Evolutionary conservation across 2,329 filamentous ascomycete genomes (phyloP), one percentile per base, ranked within the genome.

Genomic region (Ustulina deusta): DNA sequence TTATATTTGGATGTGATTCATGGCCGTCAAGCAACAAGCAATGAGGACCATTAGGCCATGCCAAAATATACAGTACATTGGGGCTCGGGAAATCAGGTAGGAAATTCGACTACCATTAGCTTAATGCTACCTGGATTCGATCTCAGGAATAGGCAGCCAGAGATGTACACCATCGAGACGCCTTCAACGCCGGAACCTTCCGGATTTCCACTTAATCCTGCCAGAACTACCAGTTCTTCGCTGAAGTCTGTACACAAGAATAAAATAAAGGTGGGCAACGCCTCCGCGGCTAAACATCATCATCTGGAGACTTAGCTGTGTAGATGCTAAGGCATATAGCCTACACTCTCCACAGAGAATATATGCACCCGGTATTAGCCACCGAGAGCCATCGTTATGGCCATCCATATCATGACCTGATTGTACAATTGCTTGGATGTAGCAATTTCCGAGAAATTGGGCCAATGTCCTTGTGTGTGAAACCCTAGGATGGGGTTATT

Each of bases 161-260:
- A 59, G 27, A 49, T 49, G 29, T 49, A 57, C 15, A 29, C 46
- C 46, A 57, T 29, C 40, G 15, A 56, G 60, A 68, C 57, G 60
- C 65, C 68, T 34, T 58, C 10, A 69, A 69, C 68, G 68, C 68
- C 68, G 48, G 46, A 66, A 57, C 57, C 65, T 38, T 40, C 44
- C 17, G 22, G 25, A 64, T 64, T 63, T 62, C 57, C 56, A 46
- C 64, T 32, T 61, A 40, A 66, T 46, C 59, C 49, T 63, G 40
- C 59, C 56, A 51, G 51, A 27, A 49, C 46, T 42, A 36, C 68
- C 49, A 40, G 32, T 58, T 44, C 62, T 48, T 63, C 65, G 49
- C 59, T 68, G 32, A 61, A 49, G 29, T 44, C 29, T 62, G 57
- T n/a, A 34, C 56, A 64, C 32, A 32, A 44, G 38, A 57, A 68